These are phyloP conservation scores for Arabidopsis lyrata DNA, from an alignment of 441 rosid species.

Conservation along the genomic window DNA sequence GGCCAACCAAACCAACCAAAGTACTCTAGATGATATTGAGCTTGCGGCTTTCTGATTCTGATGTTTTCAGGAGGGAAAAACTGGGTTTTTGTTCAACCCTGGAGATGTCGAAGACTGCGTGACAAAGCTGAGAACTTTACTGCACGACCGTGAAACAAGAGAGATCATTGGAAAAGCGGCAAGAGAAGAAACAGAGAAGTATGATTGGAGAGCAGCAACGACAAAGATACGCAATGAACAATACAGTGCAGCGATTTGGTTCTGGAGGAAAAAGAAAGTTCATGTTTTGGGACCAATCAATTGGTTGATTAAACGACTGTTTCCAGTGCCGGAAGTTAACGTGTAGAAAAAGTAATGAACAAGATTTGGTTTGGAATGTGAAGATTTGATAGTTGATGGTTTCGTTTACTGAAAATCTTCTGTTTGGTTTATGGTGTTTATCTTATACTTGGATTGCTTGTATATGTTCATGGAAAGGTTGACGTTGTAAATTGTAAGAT, in stretches of 20 bases:
- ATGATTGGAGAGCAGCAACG: slow-evolving; percentile 98
- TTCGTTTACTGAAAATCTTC: slow-evolving; percentile 1
- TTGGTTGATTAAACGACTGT: slow-evolving; percentile 75
- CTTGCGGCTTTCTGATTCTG: slow-evolving; percentile 2
- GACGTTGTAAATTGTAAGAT: slow-evolving; percentile 8
- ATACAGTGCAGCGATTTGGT: slow-evolving; percentile 96
- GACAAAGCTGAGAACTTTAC: slow-evolving; percentile 67
- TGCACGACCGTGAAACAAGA: slow-evolving; percentile 65
- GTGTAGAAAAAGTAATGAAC: slow-evolving; percentile 28
- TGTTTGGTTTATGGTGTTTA: slow-evolving; percentile 25
- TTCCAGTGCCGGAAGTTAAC: slow-evolving; percentile 67
- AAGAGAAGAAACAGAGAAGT: slow-evolving; percentile 85
- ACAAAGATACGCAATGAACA: slow-evolving; percentile 87
- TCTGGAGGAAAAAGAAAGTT: slow-evolving; percentile 88
- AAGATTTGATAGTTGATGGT: slow-evolving; percentile 3
- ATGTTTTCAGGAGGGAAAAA: slow-evolving; percentile 69
- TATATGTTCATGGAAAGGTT: slow-evolving; percentile 29
- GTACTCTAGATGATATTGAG: slow-evolving; percentile 18
- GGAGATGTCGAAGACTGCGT: slow-evolving; percentile 91
- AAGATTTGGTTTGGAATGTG: slow-evolving; percentile 13
- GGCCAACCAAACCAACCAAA: slow-evolving; percentile 8
- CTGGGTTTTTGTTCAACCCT: slow-evolving; percentile 75
- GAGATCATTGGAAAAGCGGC: slow-evolving; percentile 88
- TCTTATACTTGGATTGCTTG: slow-evolving; percentile 31
- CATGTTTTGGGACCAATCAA: slow-evolving; percentile 75